A percentile compares a stretch with the other conserved stretches of the same genome.
Conservation (phyloP, 2,329 filamentous ascomycete genomes). For the Lachnellula cervina region DNA sequence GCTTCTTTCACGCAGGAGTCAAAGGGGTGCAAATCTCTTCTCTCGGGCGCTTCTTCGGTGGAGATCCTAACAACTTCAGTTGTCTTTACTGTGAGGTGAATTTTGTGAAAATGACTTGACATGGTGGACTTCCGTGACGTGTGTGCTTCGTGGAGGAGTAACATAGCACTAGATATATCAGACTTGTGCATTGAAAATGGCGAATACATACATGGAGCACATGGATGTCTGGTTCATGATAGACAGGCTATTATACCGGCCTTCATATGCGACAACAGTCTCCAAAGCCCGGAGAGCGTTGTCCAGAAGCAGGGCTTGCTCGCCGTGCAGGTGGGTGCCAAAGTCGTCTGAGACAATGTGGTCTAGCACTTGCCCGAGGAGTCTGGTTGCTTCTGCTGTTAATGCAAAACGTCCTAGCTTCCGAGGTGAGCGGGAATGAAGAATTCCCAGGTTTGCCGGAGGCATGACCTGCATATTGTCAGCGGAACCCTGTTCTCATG, state of each 20-base stretch:
- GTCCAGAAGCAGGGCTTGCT: slow-evolving; percentile 14
- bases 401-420: slow-evolving; percentile 44
- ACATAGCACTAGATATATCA: slow-evolving; percentile 5
- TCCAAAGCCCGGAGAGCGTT: slow-evolving; percentile 9
- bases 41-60: not conserved
- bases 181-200: not conserved
- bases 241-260: slow-evolving; percentile 5
- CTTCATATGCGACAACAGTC: slow-evolving; percentile 7
- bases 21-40: not conserved
- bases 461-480: slow-evolving; percentile 3
- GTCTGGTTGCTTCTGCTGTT: slow-evolving; percentile 35
- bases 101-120: slow-evolving; percentile 1
- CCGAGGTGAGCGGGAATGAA: not conserved
- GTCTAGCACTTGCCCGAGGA: slow-evolving; percentile 28
- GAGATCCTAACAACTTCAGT: not conserved
- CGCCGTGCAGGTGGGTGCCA: slow-evolving; percentile 2
- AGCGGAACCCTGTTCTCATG: not conserved
- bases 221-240: slow-evolving; percentile 16
- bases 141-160: slow-evolving; percentile 15
- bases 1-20: slow-evolving; percentile 7
- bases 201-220: slow-evolving; percentile 10
- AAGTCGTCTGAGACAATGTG: slow-evolving; percentile 14
- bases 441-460: slow-evolving; percentile 1
- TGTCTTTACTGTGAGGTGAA: slow-evolving; percentile 1
- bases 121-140: not conserved